phyloP scores from a whole-genome alignment of 495 filamentous ascomycete genomes.

The Xylaria curta region DNA sequence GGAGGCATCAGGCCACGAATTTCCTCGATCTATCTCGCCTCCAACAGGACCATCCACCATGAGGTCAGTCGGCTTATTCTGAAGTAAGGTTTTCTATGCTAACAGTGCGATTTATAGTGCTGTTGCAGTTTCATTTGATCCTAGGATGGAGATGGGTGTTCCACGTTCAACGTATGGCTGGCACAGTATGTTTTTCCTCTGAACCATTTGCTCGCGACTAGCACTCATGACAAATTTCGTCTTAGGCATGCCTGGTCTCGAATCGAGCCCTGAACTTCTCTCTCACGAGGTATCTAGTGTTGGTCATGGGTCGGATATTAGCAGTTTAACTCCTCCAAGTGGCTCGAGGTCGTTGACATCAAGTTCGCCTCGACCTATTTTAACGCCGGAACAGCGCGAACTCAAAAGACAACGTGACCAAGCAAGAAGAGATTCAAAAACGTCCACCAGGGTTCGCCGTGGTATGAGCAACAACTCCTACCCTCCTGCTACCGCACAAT shows the following conservation, averaged over 20 bases:
- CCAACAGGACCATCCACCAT: conserved; percentile 43
- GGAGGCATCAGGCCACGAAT: conserved; percentile 43
- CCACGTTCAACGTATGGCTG: conserved; percentile 51
- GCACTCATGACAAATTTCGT: conserved; percentile 7
- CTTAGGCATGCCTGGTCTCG: conserved; percentile 41
- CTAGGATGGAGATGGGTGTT: conserved; percentile 52
- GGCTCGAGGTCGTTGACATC: conserved; percentile 52
- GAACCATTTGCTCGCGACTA: neutral
- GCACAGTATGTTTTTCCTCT: conserved; percentile 31
- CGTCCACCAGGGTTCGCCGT: conserved; percentile 46
- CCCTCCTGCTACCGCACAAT: conserved; percentile 47
- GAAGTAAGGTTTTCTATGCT: conserved; percentile 1
- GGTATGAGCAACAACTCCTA: conserved; percentile 45
- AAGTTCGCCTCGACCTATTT: conserved; percentile 51
- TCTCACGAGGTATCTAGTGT: conserved; percentile 47
- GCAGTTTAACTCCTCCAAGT: conserved; percentile 52
- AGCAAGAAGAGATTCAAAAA: conserved; percentile 50
- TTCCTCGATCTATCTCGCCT: conserved; percentile 39
- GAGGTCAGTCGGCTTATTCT: conserved; percentile 43
- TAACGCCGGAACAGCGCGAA: conserved; percentile 56
- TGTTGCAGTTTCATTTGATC: conserved; percentile 53
- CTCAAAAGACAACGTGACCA: conserved; percentile 57
- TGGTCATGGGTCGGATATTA: conserved; percentile 46
- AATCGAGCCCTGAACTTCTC: conserved; percentile 46
- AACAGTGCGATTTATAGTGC: conserved; percentile 41